Evolutionary conservation across 1,284 basidiomycete species (phyloP).

Genomic region (Mycena citricolor): DNA sequence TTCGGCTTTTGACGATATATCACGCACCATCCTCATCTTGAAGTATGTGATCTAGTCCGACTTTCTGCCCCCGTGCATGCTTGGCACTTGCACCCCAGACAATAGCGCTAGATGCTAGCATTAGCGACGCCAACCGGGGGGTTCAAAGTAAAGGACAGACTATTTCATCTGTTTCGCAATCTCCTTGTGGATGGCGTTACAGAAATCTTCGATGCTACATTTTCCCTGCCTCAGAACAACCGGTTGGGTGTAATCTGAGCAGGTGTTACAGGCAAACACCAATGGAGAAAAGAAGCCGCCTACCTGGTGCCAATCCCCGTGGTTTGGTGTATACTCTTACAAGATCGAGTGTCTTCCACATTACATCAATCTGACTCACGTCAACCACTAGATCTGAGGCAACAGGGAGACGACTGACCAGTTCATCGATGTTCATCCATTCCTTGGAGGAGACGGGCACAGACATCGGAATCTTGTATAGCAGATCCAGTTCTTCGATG

Average conservation of each 20-base stretch:
- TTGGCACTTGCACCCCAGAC: constrained; percentile 96
- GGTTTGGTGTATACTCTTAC: constrained; percentile 97
- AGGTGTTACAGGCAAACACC: background rate
- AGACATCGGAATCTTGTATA: constrained; percentile 93
- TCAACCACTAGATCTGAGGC: too few relatives aligned
- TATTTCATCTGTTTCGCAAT: constrained; percentile 93
- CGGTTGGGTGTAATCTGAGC: constrained; percentile 72
- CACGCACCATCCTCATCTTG: constrained; percentile 86
- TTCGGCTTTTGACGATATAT: too few relatives aligned
- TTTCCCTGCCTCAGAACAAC: constrained; percentile 79
- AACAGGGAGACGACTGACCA: too few relatives aligned
- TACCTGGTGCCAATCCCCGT: constrained; percentile 73
- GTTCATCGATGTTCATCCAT: constrained; percentile 97
- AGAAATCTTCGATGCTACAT: constrained; percentile 89
- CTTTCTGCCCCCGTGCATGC: constrained; percentile 94
- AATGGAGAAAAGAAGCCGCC: background rate
- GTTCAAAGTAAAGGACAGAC: constrained; percentile 41
- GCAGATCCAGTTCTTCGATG: constrained; percentile 95
- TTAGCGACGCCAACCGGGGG: constrained; percentile 7
- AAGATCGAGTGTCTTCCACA: constrained; percentile 89
- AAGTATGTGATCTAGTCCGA: constrained; percentile 85
- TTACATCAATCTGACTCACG: constrained; percentile 52
- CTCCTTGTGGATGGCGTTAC: constrained; percentile 87
- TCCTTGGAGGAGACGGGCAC: constrained; percentile 92
- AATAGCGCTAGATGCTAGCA: constrained; percentile 60